Base-by-base conservation (phyloP, 1,284 basidiomycete species). In the Xerocomus nothofagi region DNA sequence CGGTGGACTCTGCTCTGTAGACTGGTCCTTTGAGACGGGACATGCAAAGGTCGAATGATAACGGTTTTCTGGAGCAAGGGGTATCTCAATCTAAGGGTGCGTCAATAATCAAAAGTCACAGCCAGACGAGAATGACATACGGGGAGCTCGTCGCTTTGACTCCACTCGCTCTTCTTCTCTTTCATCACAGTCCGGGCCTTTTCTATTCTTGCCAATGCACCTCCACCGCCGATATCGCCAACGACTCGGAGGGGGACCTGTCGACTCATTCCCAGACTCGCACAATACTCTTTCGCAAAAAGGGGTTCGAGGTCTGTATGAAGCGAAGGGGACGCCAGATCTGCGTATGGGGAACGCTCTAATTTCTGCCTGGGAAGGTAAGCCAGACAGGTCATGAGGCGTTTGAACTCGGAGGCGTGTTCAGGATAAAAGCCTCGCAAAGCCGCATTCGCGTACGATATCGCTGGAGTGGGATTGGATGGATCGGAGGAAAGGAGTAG, bases 1-100 rank as follows among this genome's bases (percentile, higher is more conserved):
- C 0, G 96, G 96, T 18, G 95, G 97, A 67, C 99, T 99, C 51
- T 79, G 68, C 45, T 94, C 89, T 1, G 92, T 96, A 12, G 93
- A 85, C 70, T 97, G 94, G 65, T 99, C 96, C 71, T 98, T 99
- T 14, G 92, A 96, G 26, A 99, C 96, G 1, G 97, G 93, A 69
- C 97, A 99, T 36, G 93, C 87, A 67, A 99, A 99, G 51, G 97
- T 90, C 2, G 94, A 97, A 68, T 99, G 97, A 70, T 96, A 98
- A 26, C 93, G 78, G 60, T 94, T 87, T 58, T 91, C 86, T 1
- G 86, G 73, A 1, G 90, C 84, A 11, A 99, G 69, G 0, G 93
- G 91, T 57, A 99, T 93, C 72, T 98, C 96, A 65, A 98, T 93
- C 94, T 97, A 61, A 2, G 40, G 44, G 42, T 12, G 46, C n/a